phyloP scores from a whole-genome alignment of 495 filamentous ascomycete genomes.

The Chaetomium cochliodes region DNA sequence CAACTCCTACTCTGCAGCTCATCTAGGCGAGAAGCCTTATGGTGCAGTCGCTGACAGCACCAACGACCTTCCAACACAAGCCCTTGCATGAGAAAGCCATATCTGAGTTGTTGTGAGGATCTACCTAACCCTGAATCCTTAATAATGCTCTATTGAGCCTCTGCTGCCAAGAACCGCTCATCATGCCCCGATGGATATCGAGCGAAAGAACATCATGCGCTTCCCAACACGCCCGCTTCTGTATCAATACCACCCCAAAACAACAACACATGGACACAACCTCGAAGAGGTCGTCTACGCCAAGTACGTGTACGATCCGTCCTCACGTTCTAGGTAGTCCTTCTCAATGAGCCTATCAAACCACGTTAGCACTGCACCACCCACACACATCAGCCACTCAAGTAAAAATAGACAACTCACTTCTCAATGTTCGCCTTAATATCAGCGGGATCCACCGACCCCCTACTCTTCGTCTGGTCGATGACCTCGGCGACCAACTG shows the following conservation, averaged over 20 bases:
- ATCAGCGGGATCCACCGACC: conserved; percentile 75
- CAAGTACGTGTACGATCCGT: conserved; percentile 75
- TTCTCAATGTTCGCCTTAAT: conserved; percentile 98
- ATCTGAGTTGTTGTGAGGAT: not conserved
- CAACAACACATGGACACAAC: not conserved
- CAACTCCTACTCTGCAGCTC: too few species aligned
- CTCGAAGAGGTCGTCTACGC: conserved; percentile 48
- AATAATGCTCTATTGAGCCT: not conserved
- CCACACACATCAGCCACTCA: too few species aligned
- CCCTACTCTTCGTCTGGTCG: conserved; percentile 78
- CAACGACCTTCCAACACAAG: not conserved
- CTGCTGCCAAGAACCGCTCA: not conserved
- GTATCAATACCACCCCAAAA: not conserved
- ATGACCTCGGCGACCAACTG: conserved; percentile 87
- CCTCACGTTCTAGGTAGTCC: conserved; percentile 75
- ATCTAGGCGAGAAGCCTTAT: not conserved
- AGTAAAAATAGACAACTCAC: conserved; percentile 48
- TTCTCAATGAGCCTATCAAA: conserved; percentile 52
- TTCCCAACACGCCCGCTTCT: not conserved
- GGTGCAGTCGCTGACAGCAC: not conserved
- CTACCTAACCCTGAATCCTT: not conserved
- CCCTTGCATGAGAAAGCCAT: not conserved
- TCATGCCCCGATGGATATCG: not conserved
- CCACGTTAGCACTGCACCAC: conserved; percentile 4
- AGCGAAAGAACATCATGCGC: not conserved